phyloP scores from a whole-genome alignment of 2,329 filamentous ascomycete genomes.

The Pseudogymnoascus sp. region DNA sequence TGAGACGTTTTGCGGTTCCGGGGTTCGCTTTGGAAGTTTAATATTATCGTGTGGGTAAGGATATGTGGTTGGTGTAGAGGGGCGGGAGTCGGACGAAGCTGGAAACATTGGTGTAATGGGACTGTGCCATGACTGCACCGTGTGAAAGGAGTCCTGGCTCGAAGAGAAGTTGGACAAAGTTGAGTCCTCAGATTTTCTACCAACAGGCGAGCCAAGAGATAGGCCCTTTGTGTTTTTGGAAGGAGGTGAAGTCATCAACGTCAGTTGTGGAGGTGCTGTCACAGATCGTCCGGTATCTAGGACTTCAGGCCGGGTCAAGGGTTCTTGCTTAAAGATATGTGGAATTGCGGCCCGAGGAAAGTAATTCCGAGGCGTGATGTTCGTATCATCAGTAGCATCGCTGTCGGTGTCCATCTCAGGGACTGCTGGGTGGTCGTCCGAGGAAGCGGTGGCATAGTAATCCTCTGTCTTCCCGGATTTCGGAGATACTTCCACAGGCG shows the following conservation, averaged over 20 bases:
- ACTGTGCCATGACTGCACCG: conserved; percentile 44
- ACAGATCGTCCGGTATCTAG: conserved; percentile 29
- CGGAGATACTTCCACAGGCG: background rate
- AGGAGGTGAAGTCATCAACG: conserved; percentile 35
- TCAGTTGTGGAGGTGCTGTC: conserved; percentile 35
- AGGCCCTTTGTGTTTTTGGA: conserved; percentile 25
- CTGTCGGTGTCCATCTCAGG: conserved; percentile 14
- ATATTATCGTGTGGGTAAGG: conserved; percentile 35
- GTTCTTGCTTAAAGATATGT: conserved; percentile 23
- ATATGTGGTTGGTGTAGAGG: conserved; percentile 40
- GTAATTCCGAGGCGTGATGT: conserved; percentile 17
- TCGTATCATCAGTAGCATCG: conserved; percentile 22
- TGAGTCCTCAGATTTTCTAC: background rate
- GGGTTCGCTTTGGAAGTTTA: conserved; percentile 26
- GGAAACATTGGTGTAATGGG: conserved; percentile 35
- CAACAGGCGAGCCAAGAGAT: background rate
- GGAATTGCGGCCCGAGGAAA: conserved; percentile 25
- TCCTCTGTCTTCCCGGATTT: background rate
- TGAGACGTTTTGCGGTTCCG: conserved; percentile 27
- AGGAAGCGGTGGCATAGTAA: background rate
- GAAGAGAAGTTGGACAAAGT: conserved; percentile 33
- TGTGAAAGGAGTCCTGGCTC: conserved; percentile 47
- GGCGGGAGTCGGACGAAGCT: conserved; percentile 54
- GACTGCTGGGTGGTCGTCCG: background rate
- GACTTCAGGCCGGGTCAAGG: conserved; percentile 22